Base-by-base conservation (phyloP, 2,329 filamentous ascomycete species). In the Didymella segeticola region DNA sequence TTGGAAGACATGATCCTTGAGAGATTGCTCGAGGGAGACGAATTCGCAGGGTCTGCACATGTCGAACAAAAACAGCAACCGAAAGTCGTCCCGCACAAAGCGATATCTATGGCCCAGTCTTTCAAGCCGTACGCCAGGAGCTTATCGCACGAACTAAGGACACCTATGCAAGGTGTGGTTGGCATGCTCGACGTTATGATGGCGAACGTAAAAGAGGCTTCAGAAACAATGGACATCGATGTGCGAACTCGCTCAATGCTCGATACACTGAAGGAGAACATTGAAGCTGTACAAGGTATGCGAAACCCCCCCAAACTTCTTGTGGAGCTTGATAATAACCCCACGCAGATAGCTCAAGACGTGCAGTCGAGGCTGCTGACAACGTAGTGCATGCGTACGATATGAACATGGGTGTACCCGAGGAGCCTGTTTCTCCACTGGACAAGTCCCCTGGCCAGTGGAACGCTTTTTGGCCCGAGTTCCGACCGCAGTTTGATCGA, bases 141-240 rank as follows among this genome's bases (percentile, higher is more conserved):
- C 65, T 74, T 90, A 26, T 90, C 88, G 0, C 88, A 90, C 61
- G 88, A 90, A 67, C 72, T 90, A 39, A 79, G 88, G 57, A 90
- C 88, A 3, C 88, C 88, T 1, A 89, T 90, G 87, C 88, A 90
- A 71, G 88, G 88, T 34, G 86, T 90, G 6, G 86, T 90, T 12
- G 88, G 88, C 6, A 90, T 90, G 87, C 75, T 90, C 36, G 88
- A 90, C 73, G 86, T 90, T 56, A 90, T 90, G 86, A 86, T 89
- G 73, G 85, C 87, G 3, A 89, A 86, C 2, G 85, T 90, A 2
- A 80, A 87, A 53, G 87, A 90, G 67, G 85, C 85, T 15, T 81
- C 86, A 7, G 81, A 86, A 58, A 81, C 84, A 56, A 79, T 77
- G 30, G 80, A 83, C 55, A 72, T 75, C 9, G 80, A 83, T 54